Base-by-base conservation (phyloP, 192 early-diverging fungal genomes). In the Powellomyces hirtus region DNA sequence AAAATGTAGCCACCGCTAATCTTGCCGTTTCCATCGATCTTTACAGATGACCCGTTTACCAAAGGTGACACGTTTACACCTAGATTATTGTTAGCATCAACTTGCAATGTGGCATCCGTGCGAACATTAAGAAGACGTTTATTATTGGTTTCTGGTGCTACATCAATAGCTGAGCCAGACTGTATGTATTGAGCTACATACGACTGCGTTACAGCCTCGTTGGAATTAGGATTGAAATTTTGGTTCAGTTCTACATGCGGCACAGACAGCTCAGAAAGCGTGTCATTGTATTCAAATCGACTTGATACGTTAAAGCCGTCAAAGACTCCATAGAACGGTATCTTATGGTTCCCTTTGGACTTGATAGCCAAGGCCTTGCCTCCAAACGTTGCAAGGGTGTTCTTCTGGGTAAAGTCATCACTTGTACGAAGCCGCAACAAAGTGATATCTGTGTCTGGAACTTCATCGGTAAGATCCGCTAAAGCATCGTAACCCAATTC, bases 221-320 rank as follows among this genome's bases (percentile, higher is more conserved):
- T 5, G 20, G 16, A 18, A 27, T 63, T 18, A 0, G 4, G 4
- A 3, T 26, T 45, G 42, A 63, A 63, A 18, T 46, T 45, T 46
- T 16, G 5, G 20, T 16, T 22, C 14, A 63, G 4, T 20, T 20
- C 0, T 0, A 63, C 61, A 45, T 63, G 38, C 13, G 31, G 35
- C 8, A 63, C 1, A 14, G 31, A 2, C 20, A 63, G 29, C 13
- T 10, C 16, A 10, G 31, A 29, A 1, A 63, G 46, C 7, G 42
- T 52, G 27, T 52, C 46, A 5, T 55, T 66, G 33, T 57, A 66
- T 10, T 13, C 18, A 37, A 66, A 66, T 53, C 13, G 10, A 24
- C 22, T 18, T 0, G n/a, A 26, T n/a, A 42, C 16, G 18, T 63
- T 40, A 10, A 63, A 4, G 0, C 62, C 62, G 44, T 49, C 6